Evolutionary conservation across 2,329 filamentous ascomycete species (phyloP).

Genomic region (Alternaria sp.): DNA sequence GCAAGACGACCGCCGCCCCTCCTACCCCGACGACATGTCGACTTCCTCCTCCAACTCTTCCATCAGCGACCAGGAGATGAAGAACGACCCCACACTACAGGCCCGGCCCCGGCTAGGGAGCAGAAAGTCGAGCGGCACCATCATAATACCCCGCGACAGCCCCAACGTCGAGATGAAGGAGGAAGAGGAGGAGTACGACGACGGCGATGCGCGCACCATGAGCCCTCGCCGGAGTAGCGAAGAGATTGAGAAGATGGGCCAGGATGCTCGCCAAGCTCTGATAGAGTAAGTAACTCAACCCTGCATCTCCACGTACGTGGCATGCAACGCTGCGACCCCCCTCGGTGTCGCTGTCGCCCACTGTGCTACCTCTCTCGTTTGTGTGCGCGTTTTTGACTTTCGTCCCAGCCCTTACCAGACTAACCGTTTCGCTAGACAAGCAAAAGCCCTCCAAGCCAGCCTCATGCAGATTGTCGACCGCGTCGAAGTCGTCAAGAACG

Average conservation of each 20-base stretch:
- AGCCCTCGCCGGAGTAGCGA: slow-evolving; percentile 89
- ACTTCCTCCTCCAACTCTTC: slow-evolving; percentile 54
- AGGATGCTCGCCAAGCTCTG: slow-evolving; percentile 73
- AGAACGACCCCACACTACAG: slow-evolving; percentile 55
- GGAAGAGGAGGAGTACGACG: slow-evolving; percentile 77
- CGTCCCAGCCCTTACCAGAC: slow-evolving; percentile 5
- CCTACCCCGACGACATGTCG: slow-evolving; percentile 47
- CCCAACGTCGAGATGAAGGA: slow-evolving; percentile 75
- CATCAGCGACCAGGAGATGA: slow-evolving; percentile 45
- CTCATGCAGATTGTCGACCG: slow-evolving; percentile 88
- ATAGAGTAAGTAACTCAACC: slow-evolving; percentile 60
- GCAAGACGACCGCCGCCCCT: slow-evolving; percentile 28
- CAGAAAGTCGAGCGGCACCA: slow-evolving; percentile 80
- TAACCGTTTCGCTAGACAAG: slow-evolving; percentile 67
- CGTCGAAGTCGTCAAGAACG: slow-evolving; percentile 90
- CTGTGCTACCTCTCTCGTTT: neutral
- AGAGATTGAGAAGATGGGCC: slow-evolving; percentile 85
- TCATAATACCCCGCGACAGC: slow-evolving; percentile 80
- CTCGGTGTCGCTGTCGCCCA: neutral
- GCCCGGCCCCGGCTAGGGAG: slow-evolving; percentile 72
- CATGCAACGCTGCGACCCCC: neutral
- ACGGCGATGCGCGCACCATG: slow-evolving; percentile 92
- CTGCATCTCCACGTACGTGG: neutral
- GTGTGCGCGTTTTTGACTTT: slow-evolving; percentile 5
- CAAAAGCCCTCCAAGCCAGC: slow-evolving; percentile 85